A percentile compares a stretch with the other conserved stretches of the same genome.
phyloP scores from a whole-genome alignment of 768 basidiomycete species.

The Boletus reticulatus region DNA sequence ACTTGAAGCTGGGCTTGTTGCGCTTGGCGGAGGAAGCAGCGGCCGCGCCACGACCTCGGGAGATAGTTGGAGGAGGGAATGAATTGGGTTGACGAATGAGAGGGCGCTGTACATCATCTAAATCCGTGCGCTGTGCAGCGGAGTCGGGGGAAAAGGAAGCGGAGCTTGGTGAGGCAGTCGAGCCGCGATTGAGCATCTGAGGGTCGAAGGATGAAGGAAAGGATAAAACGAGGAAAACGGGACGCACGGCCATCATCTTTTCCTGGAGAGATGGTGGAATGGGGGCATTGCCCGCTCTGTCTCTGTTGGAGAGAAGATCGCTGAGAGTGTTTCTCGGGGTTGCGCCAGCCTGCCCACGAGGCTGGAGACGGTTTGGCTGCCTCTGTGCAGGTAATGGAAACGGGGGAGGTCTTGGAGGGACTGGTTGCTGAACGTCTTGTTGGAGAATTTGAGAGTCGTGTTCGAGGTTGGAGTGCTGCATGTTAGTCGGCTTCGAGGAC shows the following conservation, averaged over 20 bases:
- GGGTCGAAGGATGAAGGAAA: constrained; percentile 15
- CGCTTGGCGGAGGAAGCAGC: constrained; percentile 42
- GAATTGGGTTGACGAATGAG: constrained; percentile 34
- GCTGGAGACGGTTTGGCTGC: constrained; percentile 16
- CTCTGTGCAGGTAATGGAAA: constrained; percentile 2
- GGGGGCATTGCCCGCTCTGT: constrained; percentile 50
- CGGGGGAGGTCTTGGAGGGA: neutral
- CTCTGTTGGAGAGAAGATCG: constrained; percentile 44
- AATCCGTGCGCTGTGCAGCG: constrained; percentile 37
- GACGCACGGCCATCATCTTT: constrained; percentile 86
- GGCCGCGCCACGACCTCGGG: constrained; percentile 30
- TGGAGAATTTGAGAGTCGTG: constrained; percentile 1
- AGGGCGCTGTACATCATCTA: constrained; percentile 29
- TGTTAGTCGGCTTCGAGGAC: constrained; percentile 10
- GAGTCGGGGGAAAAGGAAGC: constrained; percentile 38
- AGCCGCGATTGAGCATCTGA: constrained; percentile 49
- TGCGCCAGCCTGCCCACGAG: constrained; percentile 7
- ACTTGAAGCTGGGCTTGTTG: constrained; percentile 53
- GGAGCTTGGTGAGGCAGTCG: constrained; percentile 23
- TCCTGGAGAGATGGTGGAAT: constrained; percentile 90
- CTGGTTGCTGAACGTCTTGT: too few relatives aligned
- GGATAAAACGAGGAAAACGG: neutral
- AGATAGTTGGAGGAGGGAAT: constrained; percentile 31
- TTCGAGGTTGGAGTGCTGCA: constrained; percentile 24
- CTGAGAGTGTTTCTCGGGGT: constrained; percentile 30